A percentile compares a stretch with the other conserved stretches of the same genome.
These are phyloP conservation scores for Colletotrichum tanaceti DNA, from an alignment of 2,329 filamentous ascomycete species.

Conservation along the genomic window DNA sequence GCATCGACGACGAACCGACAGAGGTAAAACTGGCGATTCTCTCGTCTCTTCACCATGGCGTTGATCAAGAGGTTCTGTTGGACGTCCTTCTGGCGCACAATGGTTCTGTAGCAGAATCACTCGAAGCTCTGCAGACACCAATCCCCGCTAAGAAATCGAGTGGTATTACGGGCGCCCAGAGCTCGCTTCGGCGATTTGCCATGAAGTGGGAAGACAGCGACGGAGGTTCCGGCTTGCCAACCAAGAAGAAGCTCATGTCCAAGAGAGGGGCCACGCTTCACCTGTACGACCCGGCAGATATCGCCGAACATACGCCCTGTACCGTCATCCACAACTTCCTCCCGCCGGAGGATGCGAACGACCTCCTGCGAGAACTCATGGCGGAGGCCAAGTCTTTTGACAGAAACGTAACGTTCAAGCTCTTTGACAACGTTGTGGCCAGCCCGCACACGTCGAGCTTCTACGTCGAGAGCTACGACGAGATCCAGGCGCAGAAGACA, in stretches of 20 bases:
- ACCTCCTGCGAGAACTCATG: constrained; percentile 80
- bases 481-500: constrained; percentile 75
- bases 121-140: constrained; percentile 61
- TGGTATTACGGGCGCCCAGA: constrained; percentile 66
- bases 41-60: constrained; percentile 76
- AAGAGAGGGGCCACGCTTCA: constrained; percentile 86
- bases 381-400: constrained; percentile 78
- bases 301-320: constrained; percentile 87
- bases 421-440: constrained; percentile 88
- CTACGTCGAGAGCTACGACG: constrained; percentile 80
- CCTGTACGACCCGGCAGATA: constrained; percentile 83
- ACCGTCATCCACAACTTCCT: constrained; percentile 94
- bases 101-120: constrained; percentile 77
- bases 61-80: constrained; percentile 75
- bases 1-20: constrained; percentile 83
- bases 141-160: constrained; percentile 50
- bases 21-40: constrained; percentile 90
- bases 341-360: constrained; percentile 75
- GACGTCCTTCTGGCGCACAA: constrained; percentile 83
- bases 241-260: constrained; percentile 67
- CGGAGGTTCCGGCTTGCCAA: constrained; percentile 33
- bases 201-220: constrained; percentile 30
- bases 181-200: constrained; percentile 69
- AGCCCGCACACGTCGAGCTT: constrained; percentile 87
- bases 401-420: constrained; percentile 75